These are phyloP conservation scores for Trebouxia gelatinosa DNA, from an alignment of 163 green algal species.

Conservation along the genomic window DNA sequence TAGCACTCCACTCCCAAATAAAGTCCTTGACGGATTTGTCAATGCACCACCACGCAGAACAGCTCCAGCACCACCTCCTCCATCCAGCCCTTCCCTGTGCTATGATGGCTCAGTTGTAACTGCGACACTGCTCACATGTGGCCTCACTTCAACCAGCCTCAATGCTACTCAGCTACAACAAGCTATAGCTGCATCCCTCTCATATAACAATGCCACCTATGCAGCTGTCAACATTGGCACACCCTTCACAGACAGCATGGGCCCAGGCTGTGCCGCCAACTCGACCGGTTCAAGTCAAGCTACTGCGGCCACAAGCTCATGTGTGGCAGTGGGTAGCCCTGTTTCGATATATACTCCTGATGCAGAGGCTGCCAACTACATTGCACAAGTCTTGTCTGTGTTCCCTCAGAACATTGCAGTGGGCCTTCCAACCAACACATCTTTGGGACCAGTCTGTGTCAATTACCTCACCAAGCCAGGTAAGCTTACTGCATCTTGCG, in stretches of 20 bases:
- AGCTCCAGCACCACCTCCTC: background rate
- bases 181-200: slow-evolving; percentile 4
- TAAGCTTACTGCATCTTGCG: no score
- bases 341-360: background rate
- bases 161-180: background rate
- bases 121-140: background rate
- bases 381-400: background rate
- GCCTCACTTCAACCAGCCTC: slow-evolving; percentile 3
- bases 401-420: slow-evolving; percentile 20
- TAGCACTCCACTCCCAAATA: no score
- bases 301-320: background rate
- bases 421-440: background rate
- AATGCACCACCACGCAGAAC: background rate
- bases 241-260: background rate
- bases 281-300: slow-evolving; percentile 1
- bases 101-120: slow-evolving; percentile 19
- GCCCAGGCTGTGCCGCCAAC: slow-evolving; percentile 15
- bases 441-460: slow-evolving; percentile 9
- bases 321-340: background rate
- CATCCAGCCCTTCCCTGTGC: slow-evolving; percentile 2
- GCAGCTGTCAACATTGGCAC: background rate
- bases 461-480: background rate
- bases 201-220: slow-evolving; percentile 23
- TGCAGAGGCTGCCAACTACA: background rate
- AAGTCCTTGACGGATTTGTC: slow-evolving; percentile 9